These are phyloP conservation scores for Pyrenochaeta sp. DNA, from an alignment of 2,329 filamentous ascomycete species.

Conservation along the genomic window DNA sequence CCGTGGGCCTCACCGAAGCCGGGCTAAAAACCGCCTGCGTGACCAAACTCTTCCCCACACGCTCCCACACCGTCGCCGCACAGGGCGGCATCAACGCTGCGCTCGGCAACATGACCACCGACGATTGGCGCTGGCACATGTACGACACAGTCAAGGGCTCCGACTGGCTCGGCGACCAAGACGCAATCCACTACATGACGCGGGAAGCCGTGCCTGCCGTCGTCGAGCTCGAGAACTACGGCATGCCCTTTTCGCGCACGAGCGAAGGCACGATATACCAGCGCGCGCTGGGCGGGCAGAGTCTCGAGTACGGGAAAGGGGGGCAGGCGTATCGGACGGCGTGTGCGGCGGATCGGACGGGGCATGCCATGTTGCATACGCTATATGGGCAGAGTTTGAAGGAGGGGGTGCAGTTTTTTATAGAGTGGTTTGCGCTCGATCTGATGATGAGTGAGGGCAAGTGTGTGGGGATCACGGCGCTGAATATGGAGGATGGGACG, in stretches of 20 bases:
- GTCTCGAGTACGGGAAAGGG: slow-evolving; percentile 56
- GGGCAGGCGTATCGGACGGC: slow-evolving; percentile 59
- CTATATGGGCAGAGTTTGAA: slow-evolving; percentile 59
- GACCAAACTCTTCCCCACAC: slow-evolving; percentile 69
- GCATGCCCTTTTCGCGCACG: slow-evolving; percentile 62
- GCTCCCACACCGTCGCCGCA: slow-evolving; percentile 71
- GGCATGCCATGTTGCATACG: slow-evolving; percentile 60
- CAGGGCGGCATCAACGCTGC: slow-evolving; percentile 71
- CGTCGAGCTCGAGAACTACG: slow-evolving; percentile 64
- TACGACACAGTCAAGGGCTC: slow-evolving; percentile 67
- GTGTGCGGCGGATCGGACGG: slow-evolving; percentile 57
- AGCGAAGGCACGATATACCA: slow-evolving; percentile 57
- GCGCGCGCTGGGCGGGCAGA: slow-evolving; percentile 58
- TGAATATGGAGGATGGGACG: slow-evolving; percentile 60
- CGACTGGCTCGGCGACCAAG: slow-evolving; percentile 67
- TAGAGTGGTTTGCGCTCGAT: slow-evolving; percentile 60
- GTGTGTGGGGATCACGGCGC: slow-evolving; percentile 56
- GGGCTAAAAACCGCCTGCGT: slow-evolving; percentile 71
- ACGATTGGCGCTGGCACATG: slow-evolving; percentile 68
- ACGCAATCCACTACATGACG: slow-evolving; percentile 68
- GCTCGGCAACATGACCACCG: slow-evolving; percentile 62
- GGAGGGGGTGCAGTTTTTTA: slow-evolving; percentile 58
- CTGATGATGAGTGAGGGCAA: slow-evolving; percentile 58
- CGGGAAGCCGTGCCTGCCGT: slow-evolving; percentile 62
- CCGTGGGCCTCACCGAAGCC: slow-evolving; percentile 69